Evolutionary conservation across 352 stramenopile species (phyloP), one percentile per base, ranked within the genome.

Genomic region (Phytophthora kernoviae): DNA sequence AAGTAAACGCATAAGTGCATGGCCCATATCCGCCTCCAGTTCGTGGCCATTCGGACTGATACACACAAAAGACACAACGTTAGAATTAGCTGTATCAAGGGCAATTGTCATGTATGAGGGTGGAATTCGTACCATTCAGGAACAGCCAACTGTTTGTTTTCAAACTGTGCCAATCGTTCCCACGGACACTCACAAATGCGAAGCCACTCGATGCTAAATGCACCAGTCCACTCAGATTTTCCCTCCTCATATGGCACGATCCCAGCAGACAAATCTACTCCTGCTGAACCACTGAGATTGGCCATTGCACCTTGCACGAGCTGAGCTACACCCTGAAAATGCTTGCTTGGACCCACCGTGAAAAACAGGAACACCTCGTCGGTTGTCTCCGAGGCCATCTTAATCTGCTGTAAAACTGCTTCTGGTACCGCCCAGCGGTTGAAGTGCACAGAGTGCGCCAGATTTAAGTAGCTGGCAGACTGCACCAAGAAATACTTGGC

Each of bases 181-280:
- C 84, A 96, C 7, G 87, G 87, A 66, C 85, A 94, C 49, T 96
- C 86, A 40, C 85, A 94, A 15, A 92, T 91, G n/a, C 83, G 81
- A 24, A 96, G 69, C 87, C 87, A 96, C 32, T 95, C 84, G 44
- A 96, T 63, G 21, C 66, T 62, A 65, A 96, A 94, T 0, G 71
- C 68, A 1, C 81, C 81, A 2, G 67, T 54, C 87, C 87, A 96
- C 40, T 74, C 48, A 0, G 40, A 43, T 53, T 83, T 79, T 0
- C 66, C 72, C 41, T 57, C 66, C 32, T 89, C 64, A 37, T 91
- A 93, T 24, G 87, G 85, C 7, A 96, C 71, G 11, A 77, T 73
- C 1, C 22, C 62, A 0, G 58, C 32, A 1, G 79, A 54, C 1
- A 93, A 40, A 34, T 93, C 81, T 54, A 86, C 83, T 14, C 86